Evolutionary conservation across 768 basidiomycete species (phyloP), one percentile per base, ranked within the genome.

Genomic region (Imleria badia): DNA sequence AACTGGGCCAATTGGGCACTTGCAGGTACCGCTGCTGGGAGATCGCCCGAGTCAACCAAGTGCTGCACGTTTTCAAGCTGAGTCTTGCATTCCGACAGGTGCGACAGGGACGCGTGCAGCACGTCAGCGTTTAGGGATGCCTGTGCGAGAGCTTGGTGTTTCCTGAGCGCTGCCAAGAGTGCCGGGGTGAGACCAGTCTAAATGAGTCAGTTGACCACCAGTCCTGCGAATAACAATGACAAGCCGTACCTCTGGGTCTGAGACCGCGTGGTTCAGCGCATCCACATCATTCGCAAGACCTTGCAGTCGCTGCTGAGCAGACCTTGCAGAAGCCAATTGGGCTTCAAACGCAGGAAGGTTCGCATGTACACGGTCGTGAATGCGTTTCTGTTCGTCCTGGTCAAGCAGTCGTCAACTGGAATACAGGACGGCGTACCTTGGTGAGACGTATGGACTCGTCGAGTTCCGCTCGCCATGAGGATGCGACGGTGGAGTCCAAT

Each of bases 391-490:
- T 36, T 61, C 58, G 45, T 51, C 40, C 19, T 43, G 44, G 63
- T 62, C 29, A 46, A 26, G 57, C n/a, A 23, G 39, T 23, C 47
- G 23, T 40, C 7, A 3, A 30, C 30, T 19, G 39, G 41, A 54
- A 29, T 51, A 50, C 2, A 48, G 48, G 56, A 39, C 43, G 46
- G 33, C 48, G 46, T 64, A 91, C 93, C 77, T 91, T 89, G 12
- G 88, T 91, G 34, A 75, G 73, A 22, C 73, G 72, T 55, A 94
- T 89, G 13, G 85, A 83, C 43, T 81, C 78, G 60, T 94, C 84
- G 29, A 96, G 76, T 65, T 90, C 87, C 1, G 73, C 66, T 36
- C 90, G 73, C 89, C 90, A 93, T 53, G 83, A 84, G 30, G 80
- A 73, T 13, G 85, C 86, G 48, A 87, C 66, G 33, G 76, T 63